Percentiles rank a stretch among this genome's conserved stretches.
Conservation (phyloP, 768 basidiomycete species). For the Tricholoma bakamatsutake region DNA sequence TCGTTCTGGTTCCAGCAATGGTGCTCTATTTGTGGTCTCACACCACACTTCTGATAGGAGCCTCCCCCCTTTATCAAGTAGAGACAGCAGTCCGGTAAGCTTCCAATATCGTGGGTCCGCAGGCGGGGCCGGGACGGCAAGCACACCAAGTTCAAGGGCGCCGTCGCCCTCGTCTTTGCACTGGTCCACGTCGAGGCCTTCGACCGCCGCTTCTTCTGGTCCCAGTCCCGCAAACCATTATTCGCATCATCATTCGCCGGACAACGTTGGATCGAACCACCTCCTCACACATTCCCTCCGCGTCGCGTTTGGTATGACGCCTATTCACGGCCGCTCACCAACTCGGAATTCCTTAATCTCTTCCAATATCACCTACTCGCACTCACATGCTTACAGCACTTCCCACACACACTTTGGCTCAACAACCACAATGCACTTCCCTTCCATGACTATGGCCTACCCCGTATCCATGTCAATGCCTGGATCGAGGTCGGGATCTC, state of each 20-base stretch:
- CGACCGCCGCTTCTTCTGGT: neutral
- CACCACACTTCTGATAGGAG: conserved; percentile 17
- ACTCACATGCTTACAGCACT: conserved; percentile 11
- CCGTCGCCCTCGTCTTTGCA: conserved; percentile 58
- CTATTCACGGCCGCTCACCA: conserved; percentile 41
- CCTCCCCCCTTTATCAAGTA: conserved; percentile 40
- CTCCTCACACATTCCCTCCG: conserved; percentile 82
- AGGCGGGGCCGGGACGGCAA: conserved; percentile 28
- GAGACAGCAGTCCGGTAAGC: conserved; percentile 59
- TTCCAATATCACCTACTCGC: conserved; percentile 15
- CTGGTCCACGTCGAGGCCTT: conserved; percentile 18
- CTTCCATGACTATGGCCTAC: conserved; percentile 5
- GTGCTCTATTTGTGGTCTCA: conserved; percentile 14
- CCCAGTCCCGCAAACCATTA: conserved; percentile 13
- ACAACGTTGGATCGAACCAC: conserved; percentile 36
- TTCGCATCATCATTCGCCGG: conserved; percentile 14
- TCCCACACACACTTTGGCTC: conserved; percentile 19
- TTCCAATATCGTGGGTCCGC: conserved; percentile 25
- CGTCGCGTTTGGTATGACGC: conserved; percentile 89
- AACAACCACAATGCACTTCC: conserved; percentile 14
- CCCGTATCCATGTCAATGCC: conserved; percentile 36
- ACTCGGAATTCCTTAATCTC: neutral
- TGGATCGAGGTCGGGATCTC: conserved; percentile 56
- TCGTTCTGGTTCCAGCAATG: neutral
- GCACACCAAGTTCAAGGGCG: conserved; percentile 53